Conservation (phyloP, 805 yeast species). For the Kodamaea kaohsiungensis region DNA sequence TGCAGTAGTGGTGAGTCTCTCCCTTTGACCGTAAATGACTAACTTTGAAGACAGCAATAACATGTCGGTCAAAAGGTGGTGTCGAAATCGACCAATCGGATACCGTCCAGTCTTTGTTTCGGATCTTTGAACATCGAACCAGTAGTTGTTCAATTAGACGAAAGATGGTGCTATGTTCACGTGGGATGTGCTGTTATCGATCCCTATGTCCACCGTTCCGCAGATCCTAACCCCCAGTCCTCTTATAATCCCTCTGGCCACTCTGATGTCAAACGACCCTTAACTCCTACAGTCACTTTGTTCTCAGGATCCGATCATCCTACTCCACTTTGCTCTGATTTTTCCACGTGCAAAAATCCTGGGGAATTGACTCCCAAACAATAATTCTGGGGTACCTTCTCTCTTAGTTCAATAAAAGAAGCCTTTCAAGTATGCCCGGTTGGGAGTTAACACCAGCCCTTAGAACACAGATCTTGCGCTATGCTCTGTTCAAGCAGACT, state of each 20-base stretch:
- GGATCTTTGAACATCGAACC: neutral
- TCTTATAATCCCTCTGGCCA: neutral
- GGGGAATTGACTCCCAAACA: neutral
- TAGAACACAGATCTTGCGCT: conserved; percentile 56
- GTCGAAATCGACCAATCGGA: neutral
- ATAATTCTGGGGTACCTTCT: neutral
- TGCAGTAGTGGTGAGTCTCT: neutral
- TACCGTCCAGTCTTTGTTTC: neutral
- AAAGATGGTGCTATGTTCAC: neutral
- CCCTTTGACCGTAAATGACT: neutral
- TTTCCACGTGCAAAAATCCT: conserved; percentile 4
- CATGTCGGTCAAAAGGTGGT: neutral
- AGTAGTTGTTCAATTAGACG: neutral
- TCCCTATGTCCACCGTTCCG: neutral
- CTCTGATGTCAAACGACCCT: neutral
- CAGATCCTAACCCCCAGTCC: neutral
- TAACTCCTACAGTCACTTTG: neutral
- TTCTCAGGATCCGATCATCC: neutral
- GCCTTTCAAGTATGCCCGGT: conserved; percentile 4
- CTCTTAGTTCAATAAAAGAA: neutral
- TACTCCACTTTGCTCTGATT: neutral
- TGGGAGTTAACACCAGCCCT: conserved; percentile 55
- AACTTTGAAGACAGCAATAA: neutral
- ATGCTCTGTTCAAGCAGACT: conserved; percentile 77
- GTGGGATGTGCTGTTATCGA: neutral